Base-by-base conservation (phyloP, 306 rosid species). In the Pachyrhizus erosus region DNA sequence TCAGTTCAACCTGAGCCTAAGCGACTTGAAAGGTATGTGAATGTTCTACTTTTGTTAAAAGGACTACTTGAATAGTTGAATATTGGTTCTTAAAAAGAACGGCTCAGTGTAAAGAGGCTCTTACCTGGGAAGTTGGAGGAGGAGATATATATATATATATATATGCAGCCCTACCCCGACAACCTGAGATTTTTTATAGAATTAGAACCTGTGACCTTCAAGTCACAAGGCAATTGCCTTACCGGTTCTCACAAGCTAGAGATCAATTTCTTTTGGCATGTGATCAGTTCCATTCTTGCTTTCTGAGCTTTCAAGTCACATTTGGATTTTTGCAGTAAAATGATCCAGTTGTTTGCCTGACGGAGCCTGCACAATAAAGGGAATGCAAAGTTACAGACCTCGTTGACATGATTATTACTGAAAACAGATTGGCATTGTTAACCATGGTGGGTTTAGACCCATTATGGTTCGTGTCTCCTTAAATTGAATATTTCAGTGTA, bases 301-400 rank as follows among this genome's bases (percentile, higher is more conserved):
- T n/a, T 39, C 49, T 75, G 70, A 49, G 58, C 20, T 76, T 77
- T 67, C 78, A 70, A 75, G 74, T 55, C 75, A 62, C 82, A 14
- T 57, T 45, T 83, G 83, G 65, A 79, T 71, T 77, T 80, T 84
- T 40, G 13, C 74, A 87, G 91, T 84, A 69, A 65, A 70, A 81
- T 84, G 88, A 84, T 88, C 90, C 82, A 70, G 75, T 80, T 83
- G 82, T 80, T 31, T 67, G 80, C 91, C 88, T 83, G 80, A 86
- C 76, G 89, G 87, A 83, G 88, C 88, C 64, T 86, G 86, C 92
- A 79, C 80, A 70, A 68, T 85, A 77, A 82, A 86, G 80, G 85
- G 87, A 91, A 84, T 84, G 84, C 86, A 34, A 82, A 81, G 78
- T 83, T 66, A 80, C 77, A 72, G 78, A 79, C 82, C 87, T 74